Percentiles rank a stretch among this genome's conserved stretches.
phyloP scores from a whole-genome alignment of 495 filamentous ascomycete genomes.

The Trichoderma asperelloides region DNA sequence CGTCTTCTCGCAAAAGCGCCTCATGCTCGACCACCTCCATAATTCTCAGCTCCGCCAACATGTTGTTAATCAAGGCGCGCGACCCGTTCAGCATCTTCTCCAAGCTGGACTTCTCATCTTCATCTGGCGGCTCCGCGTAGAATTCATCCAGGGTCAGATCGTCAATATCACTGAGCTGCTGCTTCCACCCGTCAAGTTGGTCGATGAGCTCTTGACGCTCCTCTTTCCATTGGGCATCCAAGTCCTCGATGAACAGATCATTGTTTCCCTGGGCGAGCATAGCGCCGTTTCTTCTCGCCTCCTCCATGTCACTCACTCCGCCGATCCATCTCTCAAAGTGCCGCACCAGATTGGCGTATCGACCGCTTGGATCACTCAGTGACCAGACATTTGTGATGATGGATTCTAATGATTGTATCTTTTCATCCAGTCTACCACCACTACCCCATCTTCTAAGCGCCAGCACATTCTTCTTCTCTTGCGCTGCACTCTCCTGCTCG shows the following conservation, averaged over 20 bases:
- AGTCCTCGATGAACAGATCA: slow-evolving; percentile 30
- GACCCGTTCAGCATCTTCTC: slow-evolving; percentile 30
- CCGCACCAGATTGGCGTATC: slow-evolving; percentile 36
- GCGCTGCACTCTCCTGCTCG: slow-evolving; percentile 21
- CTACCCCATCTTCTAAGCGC: slow-evolving; percentile 30
- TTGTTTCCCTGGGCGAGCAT: slow-evolving; percentile 16
- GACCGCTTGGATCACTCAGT: slow-evolving; percentile 38
- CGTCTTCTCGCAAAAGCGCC: slow-evolving; percentile 31
- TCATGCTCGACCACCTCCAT: slow-evolving; percentile 43
- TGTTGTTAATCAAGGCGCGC: slow-evolving; percentile 30
- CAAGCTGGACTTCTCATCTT: slow-evolving; percentile 22
- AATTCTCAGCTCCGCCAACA: slow-evolving; percentile 37
- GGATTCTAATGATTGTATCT: slow-evolving; percentile 41
- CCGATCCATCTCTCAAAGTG: slow-evolving; percentile 45
- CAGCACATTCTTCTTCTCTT: slow-evolving; percentile 28
- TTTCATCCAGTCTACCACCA: slow-evolving; percentile 32
- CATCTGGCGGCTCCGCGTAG: not conserved
- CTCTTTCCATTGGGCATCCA: slow-evolving; percentile 35
- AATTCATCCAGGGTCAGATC: slow-evolving; percentile 10
- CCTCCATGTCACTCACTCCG: slow-evolving; percentile 30
- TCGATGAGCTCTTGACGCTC: slow-evolving; percentile 30
- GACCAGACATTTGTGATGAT: slow-evolving; percentile 42
- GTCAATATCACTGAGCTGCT: slow-evolving; percentile 26
- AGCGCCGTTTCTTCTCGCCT: slow-evolving; percentile 23
- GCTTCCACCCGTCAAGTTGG: slow-evolving; percentile 35